A percentile compares a stretch with the other conserved stretches of the same genome.
Evolutionary conservation across 1,284 basidiomycete species (phyloP).

Genomic region (Cutaneotrichosporon mucoides): DNA sequence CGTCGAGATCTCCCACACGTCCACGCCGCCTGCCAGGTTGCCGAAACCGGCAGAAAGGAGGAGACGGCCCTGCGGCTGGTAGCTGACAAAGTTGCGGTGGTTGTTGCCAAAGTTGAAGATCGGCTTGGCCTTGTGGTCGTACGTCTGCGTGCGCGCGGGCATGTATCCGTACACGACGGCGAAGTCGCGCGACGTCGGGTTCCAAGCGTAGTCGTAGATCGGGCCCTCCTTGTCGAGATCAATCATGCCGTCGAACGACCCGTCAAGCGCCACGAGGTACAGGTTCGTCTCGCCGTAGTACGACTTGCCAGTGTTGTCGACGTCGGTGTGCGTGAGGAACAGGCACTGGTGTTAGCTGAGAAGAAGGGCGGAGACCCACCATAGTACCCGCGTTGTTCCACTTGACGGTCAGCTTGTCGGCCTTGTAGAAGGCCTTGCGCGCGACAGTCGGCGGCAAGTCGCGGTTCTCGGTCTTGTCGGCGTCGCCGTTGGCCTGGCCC

Average conservation of each 20-base stretch:
- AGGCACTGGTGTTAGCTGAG: slow-evolving; percentile 62
- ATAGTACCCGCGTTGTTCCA: slow-evolving; percentile 85
- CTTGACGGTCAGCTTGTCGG: slow-evolving; percentile 88
- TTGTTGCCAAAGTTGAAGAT: slow-evolving; percentile 86
- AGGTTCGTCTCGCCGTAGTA: slow-evolving; percentile 98
- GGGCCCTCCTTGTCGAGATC: slow-evolving; percentile 94
- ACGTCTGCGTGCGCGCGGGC: slow-evolving; percentile 89
- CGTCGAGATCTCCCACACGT: slow-evolving; percentile 83
- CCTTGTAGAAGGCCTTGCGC: slow-evolving; percentile 93
- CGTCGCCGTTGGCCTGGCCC: slow-evolving; percentile 38
- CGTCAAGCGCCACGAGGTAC: slow-evolving; percentile 87
- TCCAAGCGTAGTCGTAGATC: slow-evolving; percentile 97
- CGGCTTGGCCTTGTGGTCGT: slow-evolving; percentile 82
- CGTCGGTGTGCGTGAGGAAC: slow-evolving; percentile 89
- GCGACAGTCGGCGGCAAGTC: slow-evolving; percentile 47
- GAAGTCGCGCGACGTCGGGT: slow-evolving; percentile 95
- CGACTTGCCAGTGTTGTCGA: slow-evolving; percentile 93
- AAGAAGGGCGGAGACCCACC: slow-evolving; percentile 27
- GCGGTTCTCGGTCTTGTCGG: slow-evolving; percentile 59
- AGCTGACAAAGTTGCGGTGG: slow-evolving; percentile 86
- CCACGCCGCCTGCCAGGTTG: slow-evolving; percentile 89
- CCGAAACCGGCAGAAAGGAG: slow-evolving; percentile 91
- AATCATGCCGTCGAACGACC: slow-evolving; percentile 90
- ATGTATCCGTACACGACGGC: slow-evolving; percentile 91
- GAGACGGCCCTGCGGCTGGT: slow-evolving; percentile 90